Evolutionary conservation across 78 protist species (phyloP), one percentile per base, ranked within the genome.

Genomic region (Protostelium mycophagum): DNA sequence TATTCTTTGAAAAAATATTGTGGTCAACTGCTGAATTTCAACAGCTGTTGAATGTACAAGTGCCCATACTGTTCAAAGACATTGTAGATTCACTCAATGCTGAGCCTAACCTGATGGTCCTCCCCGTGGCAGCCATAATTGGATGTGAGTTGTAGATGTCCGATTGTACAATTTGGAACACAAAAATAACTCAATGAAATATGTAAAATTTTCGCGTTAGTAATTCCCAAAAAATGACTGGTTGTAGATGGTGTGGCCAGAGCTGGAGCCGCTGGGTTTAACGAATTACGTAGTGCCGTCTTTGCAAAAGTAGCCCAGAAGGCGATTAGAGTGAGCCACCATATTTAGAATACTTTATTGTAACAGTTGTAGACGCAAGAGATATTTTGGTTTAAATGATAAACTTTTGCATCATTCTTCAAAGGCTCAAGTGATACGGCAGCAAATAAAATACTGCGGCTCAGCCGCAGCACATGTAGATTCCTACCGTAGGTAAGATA

Each of bases 41-140:
- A 51, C 73, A 93, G 90, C 36, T 88, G 10, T 31, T 94, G 34
- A 89, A 91, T 38, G 90, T 97, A 35, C 89, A 87, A 34, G 93
- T 95, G 23, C 99, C 99, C 29, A 91, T 96, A 86, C 63, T 92
- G 85, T 98, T 96, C 95, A 97, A 97, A 51, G 85, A 38, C 35
- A 96, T 96, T 34, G 92, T 98, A 16, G 97, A 98, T 88, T n/a
- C 36, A 16, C 87, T 97, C 38, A 37, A 38, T 0, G 83, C 86
- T 0, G 83, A 1, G 34, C 5, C 87, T 28, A 86, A 83, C n/a
- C 34, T 89, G 38, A 16, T 91, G 35, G 86, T 88, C 34, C 1
- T 73, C 0, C 91, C 96, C 36, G 90, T 83, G 0, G 87, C 96
- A 28, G 36, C 91, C 28, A 35, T 94, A 0, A 31, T 94, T n/a